Base-by-base conservation (phyloP, 192 early-diverging fungal species). In the Rhizophagus clarus region DNA sequence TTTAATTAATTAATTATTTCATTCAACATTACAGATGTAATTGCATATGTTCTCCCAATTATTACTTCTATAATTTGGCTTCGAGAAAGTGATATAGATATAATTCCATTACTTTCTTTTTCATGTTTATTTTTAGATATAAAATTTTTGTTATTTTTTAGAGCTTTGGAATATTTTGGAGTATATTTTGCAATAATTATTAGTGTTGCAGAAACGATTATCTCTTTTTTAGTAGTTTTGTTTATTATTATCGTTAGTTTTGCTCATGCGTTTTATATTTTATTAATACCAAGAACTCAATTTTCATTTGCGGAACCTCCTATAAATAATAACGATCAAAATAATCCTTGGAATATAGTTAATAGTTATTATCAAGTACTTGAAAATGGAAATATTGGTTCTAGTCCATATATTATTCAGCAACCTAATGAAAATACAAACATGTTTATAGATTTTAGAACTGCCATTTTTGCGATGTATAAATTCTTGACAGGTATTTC, bases 341-440 rank as follows among this genome's bases (percentile, higher is more conserved):
- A 73, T 73, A 73, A 73, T 73, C 72, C 72, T 7, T 73, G 72
- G 72, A 49, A 31, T 26, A 8, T 73, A 20, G 22, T 24, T 22
- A 47, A 73, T 24, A 29, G 1, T 28, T 49, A 20, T 17, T 15
- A 49, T 49, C 32, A 14, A 14, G 40, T 26, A 1, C 26, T 24
- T n/a, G n/a, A n/a, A n/a, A n/a, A n/a, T n/a, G n/a, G n/a, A n/a
- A n/a, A n/a, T n/a, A n/a, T n/a, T n/a, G n/a, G n/a, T n/a, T 24
- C 24, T 14, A 10, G 1, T 2, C 7, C 34, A 3, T 2, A 2
- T 5, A 3, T 73, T 45, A 8, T 49, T 7, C 10, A 9, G 15
- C 24, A 14, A 49, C 72, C 72, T 51, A 47, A 49, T 73, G 22
- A 9, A 22, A 49, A 73, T 56, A 73, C 72, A 7, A 73, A 73